Evolutionary conservation across 106 monocot genomes (phyloP).

Genomic region (Dendrobium chrysotoxum): DNA sequence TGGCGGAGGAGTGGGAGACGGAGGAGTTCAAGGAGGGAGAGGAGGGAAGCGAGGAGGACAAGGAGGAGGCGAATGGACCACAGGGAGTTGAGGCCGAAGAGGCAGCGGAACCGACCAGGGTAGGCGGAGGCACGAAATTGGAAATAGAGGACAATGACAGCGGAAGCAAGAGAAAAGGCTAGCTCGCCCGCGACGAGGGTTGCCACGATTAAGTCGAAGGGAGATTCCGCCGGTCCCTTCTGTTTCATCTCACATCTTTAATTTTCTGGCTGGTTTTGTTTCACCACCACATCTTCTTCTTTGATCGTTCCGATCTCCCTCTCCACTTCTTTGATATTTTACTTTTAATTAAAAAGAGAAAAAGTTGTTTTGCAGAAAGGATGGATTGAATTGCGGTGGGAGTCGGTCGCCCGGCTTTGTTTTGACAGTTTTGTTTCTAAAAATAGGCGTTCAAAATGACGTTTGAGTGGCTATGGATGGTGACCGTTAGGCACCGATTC

Average conservation of each 20-base stretch:
- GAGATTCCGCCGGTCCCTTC: conserved; percentile 3
- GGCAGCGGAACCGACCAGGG: not conserved
- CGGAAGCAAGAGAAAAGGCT: conserved; percentile 1
- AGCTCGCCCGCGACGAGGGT: conserved; percentile 12
- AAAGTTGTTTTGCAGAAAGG: too few relatives aligned
- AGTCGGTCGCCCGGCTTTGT: too few relatives aligned
- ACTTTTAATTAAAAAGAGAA: too few relatives aligned
- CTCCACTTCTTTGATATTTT: too few relatives aligned
- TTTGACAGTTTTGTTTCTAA: too few relatives aligned
- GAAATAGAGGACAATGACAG: conserved; percentile 10
- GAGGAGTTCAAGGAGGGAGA: conserved; percentile 5
- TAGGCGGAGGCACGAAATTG: not conserved
- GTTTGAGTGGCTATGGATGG: not conserved
- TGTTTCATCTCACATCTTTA: conserved; percentile 6
- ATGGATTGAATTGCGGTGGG: too few relatives aligned
- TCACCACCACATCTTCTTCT: not conserved
- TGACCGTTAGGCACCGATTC: not conserved
- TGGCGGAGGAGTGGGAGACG: not conserved
- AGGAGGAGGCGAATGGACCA: conserved; percentile 9
- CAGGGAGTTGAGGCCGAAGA: conserved; percentile 7
- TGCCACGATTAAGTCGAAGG: conserved; percentile 10
- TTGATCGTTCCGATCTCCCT: not conserved
- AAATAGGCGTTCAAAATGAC: too few relatives aligned
- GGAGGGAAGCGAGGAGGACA: conserved; percentile 11
- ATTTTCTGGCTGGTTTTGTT: not conserved